Conservation (phyloP, 768 basidiomycete genomes). For the Suillus discolor region DNA sequence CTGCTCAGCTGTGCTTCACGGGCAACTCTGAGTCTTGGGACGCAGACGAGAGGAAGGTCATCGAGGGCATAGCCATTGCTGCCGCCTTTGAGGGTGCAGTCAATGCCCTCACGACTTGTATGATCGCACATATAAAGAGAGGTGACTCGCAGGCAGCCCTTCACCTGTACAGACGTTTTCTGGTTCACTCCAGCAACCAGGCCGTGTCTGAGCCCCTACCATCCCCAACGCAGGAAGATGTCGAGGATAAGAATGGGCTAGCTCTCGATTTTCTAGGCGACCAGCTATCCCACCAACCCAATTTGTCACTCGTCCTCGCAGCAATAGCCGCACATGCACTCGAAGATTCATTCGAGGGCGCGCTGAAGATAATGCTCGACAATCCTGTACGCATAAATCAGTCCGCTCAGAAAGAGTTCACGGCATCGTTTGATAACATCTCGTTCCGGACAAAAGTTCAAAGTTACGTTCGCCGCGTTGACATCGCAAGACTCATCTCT, state of each 20-base stretch:
- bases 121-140: conserved; percentile 47
- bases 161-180: conserved; percentile 45
- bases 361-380: conserved; percentile 46
- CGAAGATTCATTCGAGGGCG: conserved; percentile 56
- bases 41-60: conserved; percentile 28
- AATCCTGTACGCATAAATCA: conserved; percentile 39
- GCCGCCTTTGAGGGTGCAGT: conserved; percentile 47
- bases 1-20: conserved; percentile 32
- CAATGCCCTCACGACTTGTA: conserved; percentile 50
- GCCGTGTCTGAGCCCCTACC: conserved; percentile 21
- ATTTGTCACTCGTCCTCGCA: conserved; percentile 48
- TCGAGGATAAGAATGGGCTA: conserved; percentile 28
- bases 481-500: conserved; percentile 52
- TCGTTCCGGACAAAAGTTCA: conserved; percentile 44
- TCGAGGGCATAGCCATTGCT: conserved; percentile 52
- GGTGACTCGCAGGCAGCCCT: conserved; percentile 46
- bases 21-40: conserved; percentile 25
- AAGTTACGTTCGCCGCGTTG: conserved; percentile 50
- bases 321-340: conserved; percentile 65
- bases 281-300: conserved; percentile 22
- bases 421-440: conserved; percentile 39
- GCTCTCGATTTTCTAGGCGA: conserved; percentile 24
- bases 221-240: conserved; percentile 14
- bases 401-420: conserved; percentile 40
- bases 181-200: conserved; percentile 23